Evolutionary conservation across 2,329 filamentous ascomycete species (phyloP).

Genomic region (Venturiaceae sp.): DNA sequence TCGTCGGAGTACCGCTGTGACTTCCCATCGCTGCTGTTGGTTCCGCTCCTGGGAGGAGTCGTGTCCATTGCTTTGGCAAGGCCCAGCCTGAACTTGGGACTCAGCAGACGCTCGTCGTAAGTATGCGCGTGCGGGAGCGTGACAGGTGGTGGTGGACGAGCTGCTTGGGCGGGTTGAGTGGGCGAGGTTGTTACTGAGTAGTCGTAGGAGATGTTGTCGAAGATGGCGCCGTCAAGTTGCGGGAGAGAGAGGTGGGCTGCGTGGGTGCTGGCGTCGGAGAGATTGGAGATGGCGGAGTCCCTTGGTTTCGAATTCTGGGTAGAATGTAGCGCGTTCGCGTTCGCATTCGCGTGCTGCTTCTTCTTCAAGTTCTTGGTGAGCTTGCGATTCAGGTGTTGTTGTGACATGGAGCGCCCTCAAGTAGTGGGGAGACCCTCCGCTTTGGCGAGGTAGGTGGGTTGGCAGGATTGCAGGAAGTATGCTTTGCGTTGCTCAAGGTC

Average conservation of each 20-base stretch:
- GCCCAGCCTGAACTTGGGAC: slow-evolving; percentile 36
- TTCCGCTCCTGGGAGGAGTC: slow-evolving; percentile 30
- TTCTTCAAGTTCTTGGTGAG: no score
- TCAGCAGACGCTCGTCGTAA: slow-evolving; percentile 44
- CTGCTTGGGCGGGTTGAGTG: neutral
- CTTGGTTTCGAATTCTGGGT: no score
- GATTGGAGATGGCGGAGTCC: no score
- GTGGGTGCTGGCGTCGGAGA: neutral
- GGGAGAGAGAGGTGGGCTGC: neutral
- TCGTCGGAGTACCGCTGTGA: slow-evolving; percentile 69
- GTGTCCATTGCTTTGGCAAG: slow-evolving; percentile 31
- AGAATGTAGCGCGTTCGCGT: no score
- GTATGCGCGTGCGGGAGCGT: slow-evolving; percentile 17
- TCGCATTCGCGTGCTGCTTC: no score
- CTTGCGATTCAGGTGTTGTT: no score
- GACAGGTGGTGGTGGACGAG: neutral
- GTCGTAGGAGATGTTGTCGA: neutral
- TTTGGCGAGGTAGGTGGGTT: no score
- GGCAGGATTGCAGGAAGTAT: no score
- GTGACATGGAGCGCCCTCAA: no score
- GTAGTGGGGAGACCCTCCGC: no score
- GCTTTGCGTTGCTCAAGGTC: no score
- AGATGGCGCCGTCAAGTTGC: no score
- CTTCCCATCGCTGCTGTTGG: slow-evolving; percentile 27
- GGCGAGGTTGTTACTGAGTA: neutral